Conservation (phyloP, 257 asterid species). For the Cordia subcordata region DNA sequence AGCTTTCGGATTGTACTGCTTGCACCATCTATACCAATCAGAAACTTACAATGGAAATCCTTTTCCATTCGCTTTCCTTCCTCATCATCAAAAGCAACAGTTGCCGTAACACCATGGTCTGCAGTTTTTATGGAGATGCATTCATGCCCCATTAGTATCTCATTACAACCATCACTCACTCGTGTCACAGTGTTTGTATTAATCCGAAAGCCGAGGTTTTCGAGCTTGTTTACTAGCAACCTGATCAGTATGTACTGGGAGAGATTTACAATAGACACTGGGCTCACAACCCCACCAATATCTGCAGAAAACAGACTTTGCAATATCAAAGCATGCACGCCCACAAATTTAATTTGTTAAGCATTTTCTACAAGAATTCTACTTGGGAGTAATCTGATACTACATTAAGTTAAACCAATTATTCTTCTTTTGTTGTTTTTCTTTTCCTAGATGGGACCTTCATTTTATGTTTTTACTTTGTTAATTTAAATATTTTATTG, state of each 20-base stretch:
- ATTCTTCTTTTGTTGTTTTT: no score
- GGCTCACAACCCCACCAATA: conserved; percentile 66
- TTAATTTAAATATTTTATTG: no score
- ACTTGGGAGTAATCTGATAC: no score
- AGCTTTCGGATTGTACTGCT: conserved; percentile 73
- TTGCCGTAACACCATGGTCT: conserved; percentile 44
- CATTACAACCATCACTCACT: conserved; percentile 10
- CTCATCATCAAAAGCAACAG: conserved; percentile 28
- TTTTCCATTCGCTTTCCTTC: conserved; percentile 43
- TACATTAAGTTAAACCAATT: no score
- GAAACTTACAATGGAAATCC: conserved; percentile 49
- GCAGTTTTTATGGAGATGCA: conserved; percentile 45
- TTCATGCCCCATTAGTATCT: conserved; percentile 68
- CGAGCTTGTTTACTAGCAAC: conserved; percentile 56
- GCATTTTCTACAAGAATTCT: no score
- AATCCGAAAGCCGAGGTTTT: conserved; percentile 46
- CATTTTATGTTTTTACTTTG: no score
- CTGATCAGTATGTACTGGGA: conserved; percentile 79
- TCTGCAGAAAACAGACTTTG: conserved; percentile 28
- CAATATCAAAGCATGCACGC: no score
- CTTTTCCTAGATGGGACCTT: no score
- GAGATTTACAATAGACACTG: conserved; percentile 86
- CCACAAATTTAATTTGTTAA: no score
- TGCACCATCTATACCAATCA: conserved; percentile 88
- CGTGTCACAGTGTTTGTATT: conserved; percentile 13